Evolutionary conservation across 805 yeast genomes (phyloP), one percentile per base, ranked within the genome.

Genomic region (Saturnispora mendoncae): DNA sequence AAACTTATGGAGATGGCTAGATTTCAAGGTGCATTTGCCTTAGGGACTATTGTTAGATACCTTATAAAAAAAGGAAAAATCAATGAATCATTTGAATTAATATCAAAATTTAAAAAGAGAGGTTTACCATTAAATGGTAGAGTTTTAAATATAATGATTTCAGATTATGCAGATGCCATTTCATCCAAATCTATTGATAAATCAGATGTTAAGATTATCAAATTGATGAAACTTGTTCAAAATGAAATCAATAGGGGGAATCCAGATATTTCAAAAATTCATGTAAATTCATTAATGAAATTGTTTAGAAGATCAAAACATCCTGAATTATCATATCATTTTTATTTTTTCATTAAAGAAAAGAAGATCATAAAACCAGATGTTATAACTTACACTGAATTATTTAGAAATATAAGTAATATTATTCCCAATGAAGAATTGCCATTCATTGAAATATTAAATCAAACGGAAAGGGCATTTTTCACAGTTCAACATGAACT

Each of bases 81-180:
- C 1, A 67, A 69, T 34, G 66, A 64, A 6, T 81, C 82, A 0
- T 42, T 79, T 20, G 72, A 72, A 31, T 48, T 74, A 15, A 68
- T 68, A 45, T 67, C 69, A 38, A 68, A 72, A 60, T 63, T 84
- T 38, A 78, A 76, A 49, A 80, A 78, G 53, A 72, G 84, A 78
- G 72, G 71, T 1, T 67, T 77, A 10, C 69, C 71, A 2, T 61
- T 69, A 4, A 74, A 78, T 49, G 71, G 73, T 20, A 64, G 67
- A 25, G 61, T 74, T 2, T 53, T 67, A 36, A 72, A 74, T 6
- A 66, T 72, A 4, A 39, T 74, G 7, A 69, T 74, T 38, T 57
- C 65, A 29, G 76, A 73, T 0, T 61, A 69, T 43, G 62, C 74
- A 7, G 51, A 48, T 39, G 38, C 44, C 6, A 32, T 39, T 18